phyloP scores from a whole-genome alignment of 2,329 filamentous ascomycete species.

The Colletotrichum orchidophilum region DNA sequence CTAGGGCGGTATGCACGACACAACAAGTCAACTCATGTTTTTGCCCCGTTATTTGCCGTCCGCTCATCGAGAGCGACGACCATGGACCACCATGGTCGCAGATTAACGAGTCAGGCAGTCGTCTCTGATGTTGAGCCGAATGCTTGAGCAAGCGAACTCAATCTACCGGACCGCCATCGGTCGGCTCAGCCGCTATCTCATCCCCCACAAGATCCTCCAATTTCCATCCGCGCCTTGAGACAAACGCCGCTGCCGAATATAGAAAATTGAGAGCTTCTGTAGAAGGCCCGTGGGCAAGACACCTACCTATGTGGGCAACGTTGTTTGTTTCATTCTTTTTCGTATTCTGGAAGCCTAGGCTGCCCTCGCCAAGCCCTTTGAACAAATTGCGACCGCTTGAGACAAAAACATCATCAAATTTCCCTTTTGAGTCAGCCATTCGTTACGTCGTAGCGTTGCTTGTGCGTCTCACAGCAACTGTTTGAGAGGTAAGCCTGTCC shows the following conservation, averaged over 20 bases:
- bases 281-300: slow-evolving; percentile 15
- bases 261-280: slow-evolving; percentile 7
- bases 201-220: slow-evolving; percentile 30
- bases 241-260: slow-evolving; percentile 16
- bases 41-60: not conserved
- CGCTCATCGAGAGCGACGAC: not conserved
- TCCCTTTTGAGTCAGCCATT: slow-evolving; percentile 17
- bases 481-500: not conserved
- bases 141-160: slow-evolving; percentile 6
- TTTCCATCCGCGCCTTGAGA: slow-evolving; percentile 27
- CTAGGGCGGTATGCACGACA: slow-evolving; percentile 18
- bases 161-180: slow-evolving; percentile 23
- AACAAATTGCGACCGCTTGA: slow-evolving; percentile 8
- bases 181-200: slow-evolving; percentile 9
- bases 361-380: not conserved
- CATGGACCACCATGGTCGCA: slow-evolving; percentile 1
- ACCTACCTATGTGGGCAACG: slow-evolving; percentile 20
- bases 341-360: slow-evolving; percentile 26
- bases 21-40: slow-evolving; percentile 23
- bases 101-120: slow-evolving; percentile 25
- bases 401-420: slow-evolving; percentile 19
- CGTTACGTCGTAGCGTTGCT: slow-evolving; percentile 18
- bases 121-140: slow-evolving; percentile 14
- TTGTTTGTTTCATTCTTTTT: slow-evolving; percentile 28
- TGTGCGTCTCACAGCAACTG: slow-evolving; percentile 10